A percentile compares a stretch with the other conserved stretches of the same genome.
Evolutionary conservation across 148 eudicot genomes (phyloP).

Genomic region (Rhododendron griersonianum): DNA sequence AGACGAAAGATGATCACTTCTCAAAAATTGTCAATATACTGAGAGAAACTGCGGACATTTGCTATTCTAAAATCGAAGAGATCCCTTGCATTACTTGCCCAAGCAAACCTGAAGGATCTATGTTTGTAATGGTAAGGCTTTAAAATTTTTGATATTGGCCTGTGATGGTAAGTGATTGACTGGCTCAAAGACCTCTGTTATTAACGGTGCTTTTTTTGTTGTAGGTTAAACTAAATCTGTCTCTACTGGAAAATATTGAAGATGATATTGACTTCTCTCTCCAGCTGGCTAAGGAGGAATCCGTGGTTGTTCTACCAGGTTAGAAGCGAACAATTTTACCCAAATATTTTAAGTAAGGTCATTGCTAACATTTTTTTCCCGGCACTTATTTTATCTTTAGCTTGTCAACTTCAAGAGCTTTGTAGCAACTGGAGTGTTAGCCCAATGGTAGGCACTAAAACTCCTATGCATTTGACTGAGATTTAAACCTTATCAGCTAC

Average conservation of each 20-base stretch:
- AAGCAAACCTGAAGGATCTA: slow-evolving; percentile 56
- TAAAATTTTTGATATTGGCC: not conserved
- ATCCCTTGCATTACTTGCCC: slow-evolving; percentile 51
- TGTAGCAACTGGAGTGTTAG: not conserved
- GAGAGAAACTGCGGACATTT: slow-evolving; percentile 35
- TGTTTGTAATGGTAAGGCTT: slow-evolving; percentile 45
- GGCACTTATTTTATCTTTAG: not conserved
- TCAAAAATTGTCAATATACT: slow-evolving; percentile 23
- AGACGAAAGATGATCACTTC: slow-evolving; percentile 48
- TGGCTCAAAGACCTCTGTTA: not conserved
- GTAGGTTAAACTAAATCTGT: slow-evolving; percentile 55
- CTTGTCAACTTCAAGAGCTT: not conserved
- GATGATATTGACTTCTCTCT: slow-evolving; percentile 60
- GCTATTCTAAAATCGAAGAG: slow-evolving; percentile 37
- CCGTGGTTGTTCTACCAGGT: slow-evolving; percentile 48
- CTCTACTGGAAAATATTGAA: slow-evolving; percentile 38
- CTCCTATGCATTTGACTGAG: not conserved
- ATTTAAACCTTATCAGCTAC: not conserved
- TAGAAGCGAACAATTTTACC: not conserved
- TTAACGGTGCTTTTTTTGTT: not conserved
- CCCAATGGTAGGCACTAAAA: not conserved
- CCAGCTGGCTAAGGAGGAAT: slow-evolving; percentile 66
- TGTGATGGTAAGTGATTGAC: not conserved
- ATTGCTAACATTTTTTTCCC: not conserved
- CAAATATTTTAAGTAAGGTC: not conserved